phyloP scores from a whole-genome alignment of 2,329 filamentous ascomycete genomes.

The Ceratocystis destructans region DNA sequence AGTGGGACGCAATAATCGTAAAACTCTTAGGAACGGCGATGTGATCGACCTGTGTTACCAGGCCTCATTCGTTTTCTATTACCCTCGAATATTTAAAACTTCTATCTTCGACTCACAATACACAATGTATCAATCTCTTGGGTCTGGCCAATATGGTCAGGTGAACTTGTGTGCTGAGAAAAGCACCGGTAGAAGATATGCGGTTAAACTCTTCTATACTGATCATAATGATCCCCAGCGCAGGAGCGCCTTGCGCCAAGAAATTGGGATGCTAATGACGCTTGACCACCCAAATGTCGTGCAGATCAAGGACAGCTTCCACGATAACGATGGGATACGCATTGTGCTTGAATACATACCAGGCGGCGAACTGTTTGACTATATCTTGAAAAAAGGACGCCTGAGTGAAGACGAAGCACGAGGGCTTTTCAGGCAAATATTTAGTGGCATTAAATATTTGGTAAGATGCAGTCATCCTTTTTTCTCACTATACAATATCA shows the following conservation, averaged over 20 bases:
- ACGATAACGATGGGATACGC: constrained; percentile 81
- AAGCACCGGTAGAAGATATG: constrained; percentile 64
- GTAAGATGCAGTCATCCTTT: constrained; percentile 37
- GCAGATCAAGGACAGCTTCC: constrained; percentile 88
- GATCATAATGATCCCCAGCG: constrained; percentile 38
- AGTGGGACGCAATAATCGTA: constrained; percentile 79
- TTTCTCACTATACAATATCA: too few relatives aligned
- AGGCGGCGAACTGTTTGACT: constrained; percentile 92
- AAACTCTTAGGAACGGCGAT: constrained; percentile 78
- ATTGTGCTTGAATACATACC: constrained; percentile 79
- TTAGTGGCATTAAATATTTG: constrained; percentile 88
- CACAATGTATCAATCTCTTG: constrained; percentile 67
- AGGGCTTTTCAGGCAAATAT: constrained; percentile 79
- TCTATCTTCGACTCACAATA: constrained; percentile 77
- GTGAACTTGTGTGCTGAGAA: constrained; percentile 88
- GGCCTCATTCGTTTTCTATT: constrained; percentile 81
- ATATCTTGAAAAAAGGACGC: constrained; percentile 82
- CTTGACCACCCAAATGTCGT: constrained; percentile 88
- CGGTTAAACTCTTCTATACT: constrained; percentile 89
- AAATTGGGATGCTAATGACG: constrained; percentile 94
- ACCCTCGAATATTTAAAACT: constrained; percentile 52
- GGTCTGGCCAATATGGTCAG: constrained; percentile 89
- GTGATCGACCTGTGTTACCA: constrained; percentile 78
- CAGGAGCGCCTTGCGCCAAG: constrained; percentile 59
- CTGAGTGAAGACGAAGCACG: constrained; percentile 71